Evolutionary conservation across 495 filamentous ascomycete genomes (phyloP).

Genomic region (Beverwykella pulmonaria): DNA sequence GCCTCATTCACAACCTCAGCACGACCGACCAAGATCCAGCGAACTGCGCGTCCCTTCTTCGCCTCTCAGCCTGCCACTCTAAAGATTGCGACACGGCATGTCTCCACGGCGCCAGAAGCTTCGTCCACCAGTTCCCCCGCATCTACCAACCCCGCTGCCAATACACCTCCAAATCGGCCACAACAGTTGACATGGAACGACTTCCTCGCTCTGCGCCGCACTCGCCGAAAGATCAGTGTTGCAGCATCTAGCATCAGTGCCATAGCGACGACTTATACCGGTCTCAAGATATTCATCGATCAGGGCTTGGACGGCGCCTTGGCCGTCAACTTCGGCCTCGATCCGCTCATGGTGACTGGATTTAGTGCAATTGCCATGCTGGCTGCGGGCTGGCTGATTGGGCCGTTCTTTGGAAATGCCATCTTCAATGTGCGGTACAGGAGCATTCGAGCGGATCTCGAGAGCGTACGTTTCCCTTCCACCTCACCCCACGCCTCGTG

Average conservation of each 20-base stretch:
- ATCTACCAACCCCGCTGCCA: conserved; percentile 2
- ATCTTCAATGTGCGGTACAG: conserved; percentile 73
- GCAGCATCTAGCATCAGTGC: conserved; percentile 69
- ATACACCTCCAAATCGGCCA: background rate
- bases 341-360: conserved; percentile 83
- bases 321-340: conserved; percentile 71
- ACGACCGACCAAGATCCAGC: conserved; percentile 23
- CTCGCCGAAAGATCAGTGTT: conserved; percentile 80
- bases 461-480: conserved; percentile 54
- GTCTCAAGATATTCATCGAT: conserved; percentile 64
- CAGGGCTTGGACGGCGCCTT: conserved; percentile 70
- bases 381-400: conserved; percentile 80
- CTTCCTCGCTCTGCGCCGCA: conserved; percentile 87
- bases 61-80: background rate
- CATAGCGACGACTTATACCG: conserved; percentile 58
- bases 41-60: conserved; percentile 12
- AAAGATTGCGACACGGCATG: conserved; percentile 47
- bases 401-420: conserved; percentile 75
- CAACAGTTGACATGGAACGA: conserved; percentile 78
- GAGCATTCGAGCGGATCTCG: conserved; percentile 67
- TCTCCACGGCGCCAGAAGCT: conserved; percentile 10
- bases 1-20: conserved; percentile 27
- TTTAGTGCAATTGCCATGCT: conserved; percentile 71
- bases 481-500: background rate
- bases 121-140: conserved; percentile 9